Base-by-base conservation (phyloP, 345 rosid genomes). In the Euphorbia pulcherrima region DNA sequence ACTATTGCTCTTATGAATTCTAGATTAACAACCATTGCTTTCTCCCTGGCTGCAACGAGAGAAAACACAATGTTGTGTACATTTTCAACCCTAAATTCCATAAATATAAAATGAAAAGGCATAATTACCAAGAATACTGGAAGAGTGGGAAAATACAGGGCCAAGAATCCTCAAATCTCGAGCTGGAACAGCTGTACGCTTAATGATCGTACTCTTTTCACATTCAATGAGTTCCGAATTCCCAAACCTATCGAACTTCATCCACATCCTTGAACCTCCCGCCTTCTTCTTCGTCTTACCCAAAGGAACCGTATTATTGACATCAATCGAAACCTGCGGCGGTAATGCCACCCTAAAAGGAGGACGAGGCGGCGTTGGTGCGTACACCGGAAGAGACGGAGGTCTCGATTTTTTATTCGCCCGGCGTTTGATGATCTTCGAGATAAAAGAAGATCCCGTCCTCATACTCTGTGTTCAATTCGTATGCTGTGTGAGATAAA, bases 101-200 rank as follows among this genome's bases (percentile, higher is more conserved):
- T 9, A 46, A 17, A n/a, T n/a, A 26, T 35, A 55, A 53, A 17
- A 9, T 29, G 16, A n/a, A 29, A 33, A 40, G 6, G 2, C 17
- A 24, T 16, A 14, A 18, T 51, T 65, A 88, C 94, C 94, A 20
- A 91, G 91, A 74, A 94, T 94, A 73, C 75, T 88, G 30, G 96
- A 91, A 33, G 99, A 87, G 55, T 89, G 88, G 69, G 96, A 91
- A 81, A 91, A 91, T 65, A 94, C 82, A 52, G 99, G 96, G 64
- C 96, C 96, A 30, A 93, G 95, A 50, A 93, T 87, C 72, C 97
- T 83, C 86, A 93, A 81, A 83, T 90, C 98, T 82, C 98, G 80
- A 64, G 97, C 83, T 4, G 98, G 97, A 72, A 93, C 83, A 0
- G 92, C 79, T 8, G 84, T 87, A 17, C 92, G 85, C 68, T 81